Conservation (phyloP, 495 filamentous ascomycete species). For the Immersiella caudata region DNA sequence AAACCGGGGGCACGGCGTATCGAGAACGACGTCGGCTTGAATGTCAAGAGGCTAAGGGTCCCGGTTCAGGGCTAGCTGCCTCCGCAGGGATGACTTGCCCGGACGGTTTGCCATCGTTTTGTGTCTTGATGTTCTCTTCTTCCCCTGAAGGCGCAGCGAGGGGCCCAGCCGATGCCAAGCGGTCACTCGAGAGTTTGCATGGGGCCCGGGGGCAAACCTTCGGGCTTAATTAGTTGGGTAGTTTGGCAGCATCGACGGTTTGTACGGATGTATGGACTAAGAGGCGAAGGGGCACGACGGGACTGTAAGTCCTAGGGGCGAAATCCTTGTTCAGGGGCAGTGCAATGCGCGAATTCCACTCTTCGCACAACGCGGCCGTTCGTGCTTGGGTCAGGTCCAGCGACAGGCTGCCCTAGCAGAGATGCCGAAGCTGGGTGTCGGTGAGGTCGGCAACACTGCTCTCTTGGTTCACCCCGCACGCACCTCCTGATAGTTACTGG, state of each 20-base stretch:
- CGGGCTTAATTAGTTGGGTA: conserved; percentile 4
- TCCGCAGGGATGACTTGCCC: not conserved
- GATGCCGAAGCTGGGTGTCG: not conserved
- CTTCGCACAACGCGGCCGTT: not conserved
- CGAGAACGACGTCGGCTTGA: conserved; percentile 3
- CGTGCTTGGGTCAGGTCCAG: not conserved
- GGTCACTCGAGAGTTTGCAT: conserved; percentile 1
- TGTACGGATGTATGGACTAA: not conserved
- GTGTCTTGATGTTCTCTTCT: not conserved
- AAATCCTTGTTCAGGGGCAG: conserved; percentile 1
- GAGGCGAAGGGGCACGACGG: not conserved
- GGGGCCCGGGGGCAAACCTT: not conserved
- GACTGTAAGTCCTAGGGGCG: conserved; percentile 3
- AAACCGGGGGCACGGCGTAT: conserved; percentile 20
- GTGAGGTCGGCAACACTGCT: not conserved
- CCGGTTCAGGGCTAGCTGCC: not conserved
- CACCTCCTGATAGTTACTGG: not conserved
- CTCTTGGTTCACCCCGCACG: conserved; percentile 1
- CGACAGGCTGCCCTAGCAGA: not conserved
- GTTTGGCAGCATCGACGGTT: conserved; percentile 9
- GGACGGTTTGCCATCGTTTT: conserved; percentile 1
- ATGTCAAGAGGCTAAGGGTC: not conserved
- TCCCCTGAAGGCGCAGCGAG: conserved; percentile 6
- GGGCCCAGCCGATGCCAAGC: not conserved
- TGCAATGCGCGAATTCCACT: conserved; percentile 6